Evolutionary conservation across 2,329 filamentous ascomycete genomes (phyloP), one percentile per base, ranked within the genome.

Genomic region (Fusarium sp.): DNA sequence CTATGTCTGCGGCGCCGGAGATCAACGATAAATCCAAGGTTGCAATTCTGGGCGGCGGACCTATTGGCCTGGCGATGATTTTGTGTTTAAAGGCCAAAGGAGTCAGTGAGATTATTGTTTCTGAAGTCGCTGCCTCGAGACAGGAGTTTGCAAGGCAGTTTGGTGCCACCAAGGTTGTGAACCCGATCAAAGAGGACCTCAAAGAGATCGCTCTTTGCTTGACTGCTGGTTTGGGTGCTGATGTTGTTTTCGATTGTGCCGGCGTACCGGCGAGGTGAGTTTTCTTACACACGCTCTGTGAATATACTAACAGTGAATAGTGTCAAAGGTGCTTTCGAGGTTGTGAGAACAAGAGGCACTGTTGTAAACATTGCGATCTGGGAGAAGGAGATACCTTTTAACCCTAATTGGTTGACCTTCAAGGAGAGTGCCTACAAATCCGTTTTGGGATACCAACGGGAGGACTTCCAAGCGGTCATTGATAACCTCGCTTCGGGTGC

Each of bases 291-390:
- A 28, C 2, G 2, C 11, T 24, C 3, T 6, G 1, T 6, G 1
- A 7, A 7, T 2, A 4, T 22, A 7, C 58, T 75, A 31, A 75
- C 9, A 22, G 0, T 9, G 1, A 3, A 10, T n/a, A 79, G 77
- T 22, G 60, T 78, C 15, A 79, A 79, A 17, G 69, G 70, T 14
- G 89, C 81, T 74, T 88, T 85, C 45, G 79, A 84, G 26, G 84
- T 87, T 0, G 86, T 90, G 6, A 83, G 85, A 55, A 83, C 85
- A 1, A 83, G 87, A 41, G 90, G 90, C 0, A 88, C 87, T 0
- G 84, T 92, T 1, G 85, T 92, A 5, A 92, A 92, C 69, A 85
- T 92, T n/a, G 89, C 90, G 0, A 88, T 92, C 7, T 92, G 89
- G 89, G 89, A 90, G 75, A 88, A 78, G 48, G 75, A 79, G 31